Base-by-base conservation (phyloP, 495 filamentous ascomycete species). In the Aspergillus haitiensis region DNA sequence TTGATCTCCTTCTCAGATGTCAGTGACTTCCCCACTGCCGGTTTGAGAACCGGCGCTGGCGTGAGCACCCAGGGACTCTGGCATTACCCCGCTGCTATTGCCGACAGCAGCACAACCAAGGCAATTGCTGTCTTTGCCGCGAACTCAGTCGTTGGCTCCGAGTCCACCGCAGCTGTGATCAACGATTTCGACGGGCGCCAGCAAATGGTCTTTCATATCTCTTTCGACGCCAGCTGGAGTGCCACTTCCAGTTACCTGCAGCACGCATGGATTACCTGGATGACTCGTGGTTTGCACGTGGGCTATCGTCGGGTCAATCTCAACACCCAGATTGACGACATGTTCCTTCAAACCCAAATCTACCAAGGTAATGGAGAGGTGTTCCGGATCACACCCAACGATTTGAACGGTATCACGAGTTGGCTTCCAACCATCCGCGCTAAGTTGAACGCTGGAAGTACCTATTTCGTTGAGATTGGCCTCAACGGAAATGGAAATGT, bases 401-500 rank as follows among this genome's bases (percentile, higher is more conserved):
- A 86, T 58, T 66, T 87, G 64, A 59, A 71, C 13, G 67, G 70
- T 35, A 78, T 86, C 64, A 66, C 72, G 21, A 61, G 61, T 34
- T 86, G 84, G 84, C 73, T 78, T 36, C 56, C 69, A 2, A 65
- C 62, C 11, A 74, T 86, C 69, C 82, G 82, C 51, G 71, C 67
- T 33, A 78, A 80, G 58, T 73, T 86, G 69, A 82, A 83, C 37
- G 31, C 75, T 10, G 84, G 84, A 10, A 85, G 82, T 52, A 64
- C 66, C 55, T 87, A 79, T 65, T 80, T 78, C 35, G 72, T 82
- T 11, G 84, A 87, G 58, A 72, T 85, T 47, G 83, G 81, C 10
- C 81, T 84, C 72, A 86, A 86, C 54, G 83, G 83, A 31, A 86
- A 86, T 62, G 84, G 84, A 33, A 83, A 85, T 61, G 83, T 87